Base-by-base conservation (phyloP, 176 grass and related monocot genomes). In the Rhynchospora breviuscula region DNA sequence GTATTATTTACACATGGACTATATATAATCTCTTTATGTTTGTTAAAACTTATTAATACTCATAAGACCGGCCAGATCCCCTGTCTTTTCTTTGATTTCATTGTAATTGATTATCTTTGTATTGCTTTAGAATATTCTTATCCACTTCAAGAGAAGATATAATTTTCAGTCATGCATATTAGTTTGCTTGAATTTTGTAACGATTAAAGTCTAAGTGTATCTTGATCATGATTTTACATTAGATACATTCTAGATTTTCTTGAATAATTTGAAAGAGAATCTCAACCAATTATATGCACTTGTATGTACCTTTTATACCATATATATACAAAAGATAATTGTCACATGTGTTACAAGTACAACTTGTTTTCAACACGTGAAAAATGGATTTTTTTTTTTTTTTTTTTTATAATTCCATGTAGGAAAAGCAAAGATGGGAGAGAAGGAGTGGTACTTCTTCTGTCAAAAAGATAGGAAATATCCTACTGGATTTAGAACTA, bases 391-490 rank as follows among this genome's bases (percentile, higher is more conserved):
- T 23, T 83, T 51, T 14, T 11, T 46, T 12, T 21, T 14, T 23
- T 83, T 51, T 14, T 11, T 46, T 48, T n/a, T 17, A 31, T 45
- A 52, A 23, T 79, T 66, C 57, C 12, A 12, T 76, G 33, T 51
- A 85, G 83, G 70, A 17, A 85, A 63, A 62, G 83, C 83, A 18
- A 85, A 85, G 53, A 85, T 85, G 83, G 83, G 83, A 45, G 83
- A 85, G 44, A 78, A 85, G 10, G 83, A 85, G 31, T 85, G 83
- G 83, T 85, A 85, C 67, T 85, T 85, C 71, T 85, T 85, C 54
- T 85, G 69, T 77, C 51, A 85, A 25, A 85, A 85, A 61, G 83
- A 85, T 51, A 85, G 54, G 17, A 85, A 85, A 63, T 85, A 85
- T 63, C 83, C 67, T 45, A 85, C 68, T 25, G 83, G 83, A 49